Base-by-base conservation (phyloP, 2,329 filamentous ascomycete genomes). In the Emergomyces pasteurianus region DNA sequence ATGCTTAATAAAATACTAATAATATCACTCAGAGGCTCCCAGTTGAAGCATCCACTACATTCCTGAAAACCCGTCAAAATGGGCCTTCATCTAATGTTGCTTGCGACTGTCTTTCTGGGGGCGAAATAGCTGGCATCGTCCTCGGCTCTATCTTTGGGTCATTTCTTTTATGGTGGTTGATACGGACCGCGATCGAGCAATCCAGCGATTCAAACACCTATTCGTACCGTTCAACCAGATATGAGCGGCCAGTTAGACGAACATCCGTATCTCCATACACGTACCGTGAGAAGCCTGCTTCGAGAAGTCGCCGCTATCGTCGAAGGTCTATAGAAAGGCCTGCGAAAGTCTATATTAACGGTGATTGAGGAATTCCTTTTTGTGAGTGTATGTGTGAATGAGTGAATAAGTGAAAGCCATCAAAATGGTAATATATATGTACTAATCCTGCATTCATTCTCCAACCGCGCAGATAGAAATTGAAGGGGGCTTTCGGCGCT, bases 41-140 rank as follows among this genome's bases (percentile, higher is more conserved):
- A 14, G 23, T 47, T n/a, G 23, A 36, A 43, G 36, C 23, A 12
- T 23, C 43, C 21, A 43, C 57, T 9, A 23, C 60, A 2, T 61
- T 63, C 10, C 62, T 71, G 26, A 46, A 61, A 31, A 36, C 67
- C 2, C 69, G 71, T 14, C 69, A 70, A 57, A 58, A 49, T 26
- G 43, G 14, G 28, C 38, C 38, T 21, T 5, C 52, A 47, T 21
- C 7, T 8, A 58, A 12, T 21, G 56, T 56, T n/a, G 56, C 63
- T 9, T 64, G 68, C 47, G 64, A 63, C 58, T 74, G 71, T 47
- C 68, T 75, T 21, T 68, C 65, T n/a, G 67, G 71, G 18, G 73
- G 74, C 1, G 72, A 63, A 4, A 72, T 76, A 34, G 74, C 73
- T 0, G 74, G 74, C 10, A 75, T 76, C 55, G 73, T 75, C 21